These are phyloP conservation scores for Fusarium papillatum DNA, from an alignment of 2,329 filamentous ascomycete genomes.

Conservation along the genomic window DNA sequence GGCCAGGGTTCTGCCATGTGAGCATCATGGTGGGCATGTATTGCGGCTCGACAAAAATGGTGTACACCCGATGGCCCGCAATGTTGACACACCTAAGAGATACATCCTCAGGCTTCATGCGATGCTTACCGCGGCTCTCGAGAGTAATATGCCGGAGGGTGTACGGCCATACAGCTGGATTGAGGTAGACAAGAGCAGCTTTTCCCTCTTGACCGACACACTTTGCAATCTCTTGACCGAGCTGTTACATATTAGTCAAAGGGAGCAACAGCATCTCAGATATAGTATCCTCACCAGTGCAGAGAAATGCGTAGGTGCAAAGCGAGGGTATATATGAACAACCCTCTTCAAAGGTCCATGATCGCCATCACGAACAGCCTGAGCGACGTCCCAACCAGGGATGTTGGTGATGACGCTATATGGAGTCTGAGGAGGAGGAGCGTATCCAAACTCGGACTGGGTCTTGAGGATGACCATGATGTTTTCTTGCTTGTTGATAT, in stretches of 20 bases:
- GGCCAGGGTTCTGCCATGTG: constrained; percentile 61
- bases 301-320: constrained; percentile 55
- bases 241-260: constrained; percentile 40
- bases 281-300: constrained; percentile 44
- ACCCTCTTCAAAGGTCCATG: constrained; percentile 48
- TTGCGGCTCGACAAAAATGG: constrained; percentile 54
- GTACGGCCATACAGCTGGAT: constrained; percentile 48
- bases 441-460: constrained; percentile 57
- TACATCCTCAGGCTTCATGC: constrained; percentile 51
- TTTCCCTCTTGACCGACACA: constrained; percentile 45
- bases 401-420: constrained; percentile 62
- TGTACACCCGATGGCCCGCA: constrained; percentile 56
- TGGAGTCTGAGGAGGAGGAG: constrained; percentile 60
- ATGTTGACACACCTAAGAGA: constrained; percentile 57
- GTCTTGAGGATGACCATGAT: constrained; percentile 54
- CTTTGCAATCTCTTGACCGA: constrained; percentile 53
- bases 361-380: constrained; percentile 58
- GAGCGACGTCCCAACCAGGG: constrained; percentile 57
- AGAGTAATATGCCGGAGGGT: constrained; percentile 50
- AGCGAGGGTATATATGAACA: constrained; percentile 61
- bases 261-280: not conserved
- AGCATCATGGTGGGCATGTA: constrained; percentile 53
- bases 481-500: not conserved
- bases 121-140: constrained; percentile 50
- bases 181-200: constrained; percentile 47